Base-by-base conservation (phyloP, 163 green algal genomes). In the Trebouxia gelatinosa region DNA sequence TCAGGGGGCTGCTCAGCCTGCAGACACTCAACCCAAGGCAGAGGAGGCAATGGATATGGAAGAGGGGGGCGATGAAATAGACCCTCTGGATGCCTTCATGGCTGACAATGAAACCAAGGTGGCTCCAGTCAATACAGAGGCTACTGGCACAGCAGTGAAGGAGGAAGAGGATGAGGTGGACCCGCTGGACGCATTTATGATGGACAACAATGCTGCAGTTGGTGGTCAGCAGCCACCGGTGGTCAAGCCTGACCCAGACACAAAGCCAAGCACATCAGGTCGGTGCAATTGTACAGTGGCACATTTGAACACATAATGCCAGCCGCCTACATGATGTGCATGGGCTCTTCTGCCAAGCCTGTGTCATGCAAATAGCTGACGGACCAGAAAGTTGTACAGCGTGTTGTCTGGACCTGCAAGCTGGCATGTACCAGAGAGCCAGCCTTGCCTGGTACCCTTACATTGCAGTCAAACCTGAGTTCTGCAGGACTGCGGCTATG, bases 81-180 rank as follows among this genome's bases (percentile, higher is more conserved):
- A 97, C 59, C 91, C 93, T 0, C 81, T 97, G 70, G 93, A 97
- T 59, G 93, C 93, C 7, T 97, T 97, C 83, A 97, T 97, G 93
- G 83, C 84, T 39, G 58, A 80, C 26, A 85, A 89, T 61, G 51
- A 65, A n/a, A 51, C 38, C 21, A 32, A 39, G 26, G 31, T 78
- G 54, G 43, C 37, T 58, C 61, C 70, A 31, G 31, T 58, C 2
- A 58, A 80, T n/a, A 59, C 31, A 62, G 46, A 54, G 43, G 71
- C 11, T 75, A 21, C 13, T 64, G 39, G n/a, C 62, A 54, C 6
- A 29, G 71, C 32, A 57, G n/a, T 17, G 77, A 28, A 71, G 7
- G 82, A n/a, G 74, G 39, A 78, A 6, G 85, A 85, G 31, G 80
- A 79, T 13, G 83, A 89, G 61, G 58, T 86, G 6, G 85, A 89